phyloP scores from a whole-genome alignment of 768 basidiomycete genomes.

The Rhodotorula toruloides region DNA sequence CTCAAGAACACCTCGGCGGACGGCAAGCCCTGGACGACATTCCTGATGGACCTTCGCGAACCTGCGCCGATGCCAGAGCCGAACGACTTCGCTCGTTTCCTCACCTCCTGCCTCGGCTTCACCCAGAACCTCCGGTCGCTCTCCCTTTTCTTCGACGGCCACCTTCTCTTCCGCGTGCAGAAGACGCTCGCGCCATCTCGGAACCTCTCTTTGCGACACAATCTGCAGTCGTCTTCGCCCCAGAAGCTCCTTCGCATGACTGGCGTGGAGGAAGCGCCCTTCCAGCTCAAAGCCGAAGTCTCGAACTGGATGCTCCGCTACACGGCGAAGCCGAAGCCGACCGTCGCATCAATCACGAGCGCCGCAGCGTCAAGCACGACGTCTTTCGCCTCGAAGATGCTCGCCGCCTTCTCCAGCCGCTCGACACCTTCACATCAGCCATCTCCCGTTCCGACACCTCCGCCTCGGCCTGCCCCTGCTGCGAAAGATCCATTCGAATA shows the following conservation, averaged over 20 bases:
- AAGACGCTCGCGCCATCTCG: slow-evolving; percentile 59
- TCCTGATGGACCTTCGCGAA: slow-evolving; percentile 82
- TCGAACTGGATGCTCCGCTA: slow-evolving; percentile 68
- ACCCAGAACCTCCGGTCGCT: slow-evolving; percentile 73
- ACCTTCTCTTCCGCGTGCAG: slow-evolving; percentile 61
- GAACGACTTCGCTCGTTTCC: slow-evolving; percentile 71
- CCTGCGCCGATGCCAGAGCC: slow-evolving; percentile 67
- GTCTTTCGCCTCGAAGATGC: slow-evolving; percentile 45
- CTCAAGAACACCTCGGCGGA: slow-evolving; percentile 31
- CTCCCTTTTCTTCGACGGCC: slow-evolving; percentile 74
- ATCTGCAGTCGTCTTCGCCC: slow-evolving; percentile 14
- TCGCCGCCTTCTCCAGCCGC: slow-evolving; percentile 47
- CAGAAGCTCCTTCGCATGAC: slow-evolving; percentile 24
- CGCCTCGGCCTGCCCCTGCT: background rate
- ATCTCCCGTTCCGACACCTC: slow-evolving; percentile 9
- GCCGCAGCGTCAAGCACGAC: slow-evolving; percentile 33
- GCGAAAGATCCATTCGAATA: slow-evolving; percentile 42
- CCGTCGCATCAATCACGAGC: slow-evolving; percentile 52
- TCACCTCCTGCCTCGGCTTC: slow-evolving; percentile 87
- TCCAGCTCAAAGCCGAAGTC: slow-evolving; percentile 75
- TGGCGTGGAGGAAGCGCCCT: slow-evolving; percentile 50
- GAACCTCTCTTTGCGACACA: slow-evolving; percentile 53
- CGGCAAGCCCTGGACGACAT: slow-evolving; percentile 67
- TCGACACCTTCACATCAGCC: background rate
- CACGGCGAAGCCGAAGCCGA: slow-evolving; percentile 50